phyloP scores from a whole-genome alignment of 371 early-diverging fungal species.

The Syncephalastrum racemosum region DNA sequence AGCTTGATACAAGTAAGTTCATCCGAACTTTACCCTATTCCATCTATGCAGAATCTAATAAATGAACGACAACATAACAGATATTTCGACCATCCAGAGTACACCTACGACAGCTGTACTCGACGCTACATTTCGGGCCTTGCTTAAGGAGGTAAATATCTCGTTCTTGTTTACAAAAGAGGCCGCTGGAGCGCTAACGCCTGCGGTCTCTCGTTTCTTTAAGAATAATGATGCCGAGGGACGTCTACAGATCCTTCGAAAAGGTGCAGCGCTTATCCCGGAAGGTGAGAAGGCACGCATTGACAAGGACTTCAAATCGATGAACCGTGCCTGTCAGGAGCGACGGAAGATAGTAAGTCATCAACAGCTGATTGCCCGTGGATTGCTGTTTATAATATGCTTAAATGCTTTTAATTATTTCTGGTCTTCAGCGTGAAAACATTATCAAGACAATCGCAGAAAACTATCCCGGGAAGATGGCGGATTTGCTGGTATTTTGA shows the following conservation, averaged over 20 bases:
- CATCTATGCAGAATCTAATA: too few relatives aligned
- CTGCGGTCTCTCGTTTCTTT: too few relatives aligned
- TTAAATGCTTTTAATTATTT: neutral
- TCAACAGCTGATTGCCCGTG: too few relatives aligned
- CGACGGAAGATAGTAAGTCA: constrained; percentile 16
- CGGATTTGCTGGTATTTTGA: constrained; percentile 9
- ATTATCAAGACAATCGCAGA: constrained; percentile 15
- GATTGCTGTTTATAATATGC: too few relatives aligned
- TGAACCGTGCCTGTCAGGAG: constrained; percentile 15
- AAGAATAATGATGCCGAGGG: constrained; percentile 5
- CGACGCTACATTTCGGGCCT: neutral
- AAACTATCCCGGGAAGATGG: constrained; percentile 10
- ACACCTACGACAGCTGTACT: constrained; percentile 11
- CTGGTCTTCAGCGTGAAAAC: neutral
- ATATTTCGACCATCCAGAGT: constrained; percentile 2
- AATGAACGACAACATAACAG: too few relatives aligned
- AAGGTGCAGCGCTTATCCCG: constrained; percentile 2
- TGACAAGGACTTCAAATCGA: constrained; percentile 1
- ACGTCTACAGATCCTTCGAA: constrained; percentile 10
- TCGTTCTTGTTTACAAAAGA: neutral
- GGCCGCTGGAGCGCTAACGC: too few relatives aligned
- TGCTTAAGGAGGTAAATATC: constrained; percentile 3
- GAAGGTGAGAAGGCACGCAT: constrained; percentile 9
- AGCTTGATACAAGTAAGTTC: too few relatives aligned
- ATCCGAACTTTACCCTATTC: too few relatives aligned